These are phyloP conservation scores for Pseudocohnilembus persalinus DNA, from an alignment of 169 alveolate genomes.

Conservation along the genomic window DNA sequence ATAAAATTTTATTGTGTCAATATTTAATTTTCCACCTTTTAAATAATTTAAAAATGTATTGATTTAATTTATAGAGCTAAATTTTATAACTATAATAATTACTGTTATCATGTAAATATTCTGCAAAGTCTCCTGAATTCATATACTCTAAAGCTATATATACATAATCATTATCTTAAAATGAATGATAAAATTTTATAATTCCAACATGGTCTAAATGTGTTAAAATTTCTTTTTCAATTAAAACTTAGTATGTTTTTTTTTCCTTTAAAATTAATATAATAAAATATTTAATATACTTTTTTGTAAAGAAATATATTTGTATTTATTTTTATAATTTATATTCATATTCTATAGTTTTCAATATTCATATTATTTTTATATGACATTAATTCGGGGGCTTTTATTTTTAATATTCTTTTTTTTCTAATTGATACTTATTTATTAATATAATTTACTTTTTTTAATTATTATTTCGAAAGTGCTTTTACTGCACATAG, in stretches of 20 bases:
- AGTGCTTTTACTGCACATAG: conserved; percentile 50
- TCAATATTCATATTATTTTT: background rate
- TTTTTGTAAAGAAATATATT: background rate
- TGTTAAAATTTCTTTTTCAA: conserved; percentile 36
- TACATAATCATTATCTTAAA: conserved; percentile 9
- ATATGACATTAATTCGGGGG: background rate
- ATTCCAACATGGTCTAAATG: conserved; percentile 25
- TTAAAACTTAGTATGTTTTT: conserved; percentile 36
- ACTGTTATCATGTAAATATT: conserved; percentile 21
- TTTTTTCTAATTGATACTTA: background rate
- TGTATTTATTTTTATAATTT: background rate
- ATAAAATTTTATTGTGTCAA: conserved; percentile 41
- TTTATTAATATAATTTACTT: background rate
- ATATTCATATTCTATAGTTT: background rate
- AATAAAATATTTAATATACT: background rate
- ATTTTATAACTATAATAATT: background rate
- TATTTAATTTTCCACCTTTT: background rate
- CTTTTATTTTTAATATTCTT: background rate
- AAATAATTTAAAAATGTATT: background rate
- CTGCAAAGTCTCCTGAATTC: conserved; percentile 43
- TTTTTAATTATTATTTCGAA: conserved; percentile 35
- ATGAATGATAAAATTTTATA: conserved; percentile 23
- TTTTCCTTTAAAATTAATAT: conserved; percentile 12
- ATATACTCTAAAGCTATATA: conserved; percentile 34
- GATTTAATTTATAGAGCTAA: background rate